Base-by-base conservation (phyloP, 192 early-diverging fungal genomes). In the Lunasporangiospora selenospora region DNA sequence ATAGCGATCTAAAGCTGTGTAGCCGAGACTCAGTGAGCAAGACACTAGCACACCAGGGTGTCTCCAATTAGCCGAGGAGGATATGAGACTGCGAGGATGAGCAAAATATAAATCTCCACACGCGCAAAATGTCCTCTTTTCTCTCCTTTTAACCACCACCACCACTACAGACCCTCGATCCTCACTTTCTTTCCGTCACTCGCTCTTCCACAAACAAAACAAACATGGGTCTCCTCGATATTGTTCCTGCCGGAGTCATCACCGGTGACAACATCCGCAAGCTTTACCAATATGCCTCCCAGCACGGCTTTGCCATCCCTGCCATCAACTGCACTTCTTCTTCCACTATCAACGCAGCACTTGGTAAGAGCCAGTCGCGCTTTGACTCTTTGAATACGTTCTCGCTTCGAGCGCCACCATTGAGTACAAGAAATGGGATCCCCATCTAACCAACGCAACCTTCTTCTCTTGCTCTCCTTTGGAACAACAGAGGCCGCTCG, bases 321-420 rank as follows among this genome's bases (percentile, higher is more conserved):
- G 93, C 95, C 33, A 88, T 96, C 81, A 96, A 96, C 83, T 94
- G 93, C 85, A 95, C 93, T 75, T 89, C 90, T 27, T 90, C 93
- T 21, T 93, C 90, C 34, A 94, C 94, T 50, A 65, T 95, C 77
- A 96, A 95, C 65, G 95, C 95, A 47, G 85, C 87, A 8, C 86
- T 96, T n/a, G 57, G 57, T 59, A 57, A 19, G 24, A 4, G 10
- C 26, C n/a, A n/a, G n/a, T n/a, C n/a, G n/a, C n/a, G n/a, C n/a
- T n/a, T n/a, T n/a, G n/a, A n/a, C n/a, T n/a, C n/a, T n/a, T n/a
- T n/a, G n/a, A n/a, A n/a, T n/a, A n/a, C n/a, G n/a, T n/a, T n/a
- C n/a, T n/a, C n/a, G n/a, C n/a, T n/a, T n/a, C n/a, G n/a, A n/a
- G n/a, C n/a, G n/a, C n/a, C n/a, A n/a, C n/a, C n/a, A n/a, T n/a